Base-by-base conservation (phyloP, 768 basidiomycete genomes). In the Pleurotus ostreatus region DNA sequence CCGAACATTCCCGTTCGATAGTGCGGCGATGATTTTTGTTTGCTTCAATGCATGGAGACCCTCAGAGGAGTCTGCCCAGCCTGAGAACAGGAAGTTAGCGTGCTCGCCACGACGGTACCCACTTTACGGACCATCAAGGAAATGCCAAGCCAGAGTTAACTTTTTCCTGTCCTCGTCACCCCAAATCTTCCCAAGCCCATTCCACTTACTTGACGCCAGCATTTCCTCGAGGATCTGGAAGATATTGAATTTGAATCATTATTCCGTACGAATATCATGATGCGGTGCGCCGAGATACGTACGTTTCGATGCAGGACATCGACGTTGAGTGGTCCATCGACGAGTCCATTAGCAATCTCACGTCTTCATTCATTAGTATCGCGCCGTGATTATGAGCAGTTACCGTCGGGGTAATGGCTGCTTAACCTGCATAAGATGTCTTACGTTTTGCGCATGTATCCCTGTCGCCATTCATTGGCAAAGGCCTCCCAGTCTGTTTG, bases 1-100 rank as follows among this genome's bases (percentile, higher is more conserved):
- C 15, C 80, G 71, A 40, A 85, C 72, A 61, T 82, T 88, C 7
- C 85, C 86, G 57, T 88, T 88, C 0, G 85, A 86, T 0, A 88
- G 68, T 2, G 80, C 74, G 1, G 74, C 74, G 9, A 86, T 76
- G 48, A 85, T 74, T 0, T 65, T 65, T 5, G 77, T 64, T 47
- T 81, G 75, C 71, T 82, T 83, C 49, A 88, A 66, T 3, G 70
- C 71, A 44, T 74, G 61, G 12, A 88, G 69, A 0, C 82, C 82
- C 0, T 74, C 68, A 3, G 74, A 59, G 4, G 78, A 62, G 61
- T 88, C 86, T 2, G 79, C 74, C 81, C 85, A 88, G 2, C 75
- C 86, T 85, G 57, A 11, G 23, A 16, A 26, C n/a, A 6, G 40
- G 54, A 34, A 34, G 30, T 34, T 8, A 34, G 11, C 9, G 9